These are phyloP conservation scores for Hygrophorus pudorinus DNA, from an alignment of 768 basidiomycete genomes.

Conservation along the genomic window DNA sequence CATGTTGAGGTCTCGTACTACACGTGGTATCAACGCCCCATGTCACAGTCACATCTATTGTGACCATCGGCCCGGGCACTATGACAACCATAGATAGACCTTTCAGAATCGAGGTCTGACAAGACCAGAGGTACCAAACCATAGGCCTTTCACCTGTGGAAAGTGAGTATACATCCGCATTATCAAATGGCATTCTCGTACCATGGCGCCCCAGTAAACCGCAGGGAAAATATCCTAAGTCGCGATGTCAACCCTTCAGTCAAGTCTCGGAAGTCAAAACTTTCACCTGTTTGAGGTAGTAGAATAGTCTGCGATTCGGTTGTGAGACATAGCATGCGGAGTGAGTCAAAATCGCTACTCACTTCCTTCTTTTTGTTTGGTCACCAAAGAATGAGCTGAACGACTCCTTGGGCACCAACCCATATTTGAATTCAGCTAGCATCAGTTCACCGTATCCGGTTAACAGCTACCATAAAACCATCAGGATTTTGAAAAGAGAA, in stretches of 20 bases:
- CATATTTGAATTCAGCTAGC: conserved; percentile 94
- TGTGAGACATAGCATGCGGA: conserved; percentile 1
- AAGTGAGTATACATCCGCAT: conserved; percentile 24
- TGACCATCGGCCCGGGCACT: no score
- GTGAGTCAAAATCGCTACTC: conserved; percentile 12
- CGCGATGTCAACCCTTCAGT: conserved; percentile 2
- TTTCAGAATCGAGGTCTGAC: conserved; percentile 19
- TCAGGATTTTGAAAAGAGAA: conserved; percentile 4
- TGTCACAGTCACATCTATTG: neutral
- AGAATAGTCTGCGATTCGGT: conserved; percentile 48
- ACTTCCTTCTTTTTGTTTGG: conserved; percentile 72
- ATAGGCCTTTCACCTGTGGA: conserved; percentile 31
- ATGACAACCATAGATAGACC: neutral
- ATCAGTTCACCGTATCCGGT: conserved; percentile 77
- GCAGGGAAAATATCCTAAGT: conserved; percentile 56
- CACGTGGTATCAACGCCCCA: neutral
- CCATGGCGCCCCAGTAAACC: conserved; percentile 73
- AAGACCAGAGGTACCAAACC: conserved; percentile 32
- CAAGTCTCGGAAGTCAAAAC: neutral
- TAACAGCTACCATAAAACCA: conserved; percentile 39
- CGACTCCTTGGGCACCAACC: conserved; percentile 76
- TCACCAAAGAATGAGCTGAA: conserved; percentile 56
- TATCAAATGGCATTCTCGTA: conserved; percentile 16
- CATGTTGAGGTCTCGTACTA: conserved; percentile 4
- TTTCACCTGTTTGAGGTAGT: conserved; percentile 75